phyloP scores from a whole-genome alignment of 1,284 basidiomycete species.

The Marasmius oreades region DNA sequence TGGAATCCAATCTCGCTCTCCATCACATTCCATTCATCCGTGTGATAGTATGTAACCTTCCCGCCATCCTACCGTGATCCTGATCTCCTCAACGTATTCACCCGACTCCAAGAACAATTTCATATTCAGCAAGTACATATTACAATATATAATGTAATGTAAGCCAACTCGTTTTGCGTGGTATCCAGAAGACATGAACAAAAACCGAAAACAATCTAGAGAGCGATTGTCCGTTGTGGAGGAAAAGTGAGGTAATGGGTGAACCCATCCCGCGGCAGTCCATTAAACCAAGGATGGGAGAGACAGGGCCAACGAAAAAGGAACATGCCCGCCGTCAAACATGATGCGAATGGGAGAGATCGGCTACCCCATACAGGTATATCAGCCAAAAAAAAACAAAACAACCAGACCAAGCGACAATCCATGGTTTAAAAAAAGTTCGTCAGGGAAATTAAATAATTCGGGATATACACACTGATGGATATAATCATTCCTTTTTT shows the following conservation, averaged over 20 bases:
- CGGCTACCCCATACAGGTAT: not conserved
- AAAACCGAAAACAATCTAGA: not conserved
- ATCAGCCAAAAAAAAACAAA: not conserved
- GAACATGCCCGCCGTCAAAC: slow-evolving; percentile 2
- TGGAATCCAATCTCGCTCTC: not conserved
- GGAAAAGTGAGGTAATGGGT: not conserved
- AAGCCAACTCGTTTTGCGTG: slow-evolving; percentile 4
- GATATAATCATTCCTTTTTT: slow-evolving; percentile 13
- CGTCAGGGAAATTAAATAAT: slow-evolving; percentile 3
- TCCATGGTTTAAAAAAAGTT: not conserved
- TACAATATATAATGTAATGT: slow-evolving; percentile 11
- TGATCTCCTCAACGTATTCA: not conserved
- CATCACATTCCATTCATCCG: not conserved
- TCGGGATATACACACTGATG: not conserved
- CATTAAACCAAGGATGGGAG: not conserved
- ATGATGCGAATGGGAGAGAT: not conserved
- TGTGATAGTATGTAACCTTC: not conserved
- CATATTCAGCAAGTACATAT: slow-evolving; percentile 6
- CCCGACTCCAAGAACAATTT: too few relatives aligned
- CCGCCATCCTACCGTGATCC: not conserved
- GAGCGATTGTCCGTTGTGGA: slow-evolving; percentile 1
- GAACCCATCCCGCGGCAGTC: not conserved
- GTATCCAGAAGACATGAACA: slow-evolving; percentile 9
- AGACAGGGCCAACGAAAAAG: slow-evolving; percentile 2
- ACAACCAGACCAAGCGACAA: not conserved